phyloP scores from a whole-genome alignment of 2,329 filamentous ascomycete genomes.

The Microcyclospora tardicrescens region DNA sequence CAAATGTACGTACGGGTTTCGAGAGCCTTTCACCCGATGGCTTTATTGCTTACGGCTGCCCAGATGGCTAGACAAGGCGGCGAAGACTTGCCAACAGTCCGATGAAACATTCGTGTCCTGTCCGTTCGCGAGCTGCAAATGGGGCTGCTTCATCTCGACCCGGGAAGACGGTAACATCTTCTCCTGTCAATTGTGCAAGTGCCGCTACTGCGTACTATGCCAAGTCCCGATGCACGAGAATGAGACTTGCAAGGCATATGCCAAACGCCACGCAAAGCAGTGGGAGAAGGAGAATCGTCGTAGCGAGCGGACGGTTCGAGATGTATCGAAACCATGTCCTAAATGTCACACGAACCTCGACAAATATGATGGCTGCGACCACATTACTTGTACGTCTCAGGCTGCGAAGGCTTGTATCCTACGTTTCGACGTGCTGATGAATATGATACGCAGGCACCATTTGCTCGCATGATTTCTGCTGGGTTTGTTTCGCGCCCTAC shows the following conservation, averaged over 20 bases:
- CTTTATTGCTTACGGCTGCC: background rate
- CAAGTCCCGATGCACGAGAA: slow-evolving; percentile 12
- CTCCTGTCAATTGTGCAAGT: slow-evolving; percentile 9
- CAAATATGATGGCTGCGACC: slow-evolving; percentile 12
- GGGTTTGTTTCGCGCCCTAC: slow-evolving; percentile 10
- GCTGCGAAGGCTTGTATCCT: too few relatives aligned
- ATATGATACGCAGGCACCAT: slow-evolving; percentile 3
- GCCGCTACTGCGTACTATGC: slow-evolving; percentile 10
- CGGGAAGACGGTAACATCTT: slow-evolving; percentile 11
- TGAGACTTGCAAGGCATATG: slow-evolving; percentile 9
- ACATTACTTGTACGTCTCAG: slow-evolving; percentile 8
- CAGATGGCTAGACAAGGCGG: slow-evolving; percentile 8
- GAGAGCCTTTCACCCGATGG: too few relatives aligned
- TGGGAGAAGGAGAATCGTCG: background rate
- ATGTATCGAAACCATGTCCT: slow-evolving; percentile 8
- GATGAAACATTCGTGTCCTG: slow-evolving; percentile 4
- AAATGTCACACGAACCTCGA: slow-evolving; percentile 9
- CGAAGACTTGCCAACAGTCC: slow-evolving; percentile 1
- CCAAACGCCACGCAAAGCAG: too few relatives aligned
- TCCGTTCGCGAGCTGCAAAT: slow-evolving; percentile 5
- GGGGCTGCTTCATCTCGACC: slow-evolving; percentile 8
- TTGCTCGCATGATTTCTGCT: slow-evolving; percentile 16
- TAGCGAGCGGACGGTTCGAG: background rate
- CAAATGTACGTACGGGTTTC: background rate
- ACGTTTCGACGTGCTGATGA: too few relatives aligned